Evolutionary conservation across 495 filamentous ascomycete species (phyloP), one percentile per base, ranked within the genome.

Genomic region (Wilcoxina mikolae): DNA sequence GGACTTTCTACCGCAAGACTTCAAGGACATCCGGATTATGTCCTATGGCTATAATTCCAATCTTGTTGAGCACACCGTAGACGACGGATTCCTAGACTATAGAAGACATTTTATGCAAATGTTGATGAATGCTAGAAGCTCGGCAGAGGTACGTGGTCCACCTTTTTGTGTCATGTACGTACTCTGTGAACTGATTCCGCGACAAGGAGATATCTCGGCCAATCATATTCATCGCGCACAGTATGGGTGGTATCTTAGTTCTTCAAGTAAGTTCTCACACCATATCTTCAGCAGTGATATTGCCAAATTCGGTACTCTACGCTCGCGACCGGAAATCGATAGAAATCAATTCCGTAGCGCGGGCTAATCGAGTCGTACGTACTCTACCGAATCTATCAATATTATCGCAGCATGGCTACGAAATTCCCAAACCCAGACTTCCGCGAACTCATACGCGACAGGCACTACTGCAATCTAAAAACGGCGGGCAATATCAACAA

Each of bases 41-140:
- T 65, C 64, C 26, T 69, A 68, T 33, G 68, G 68, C 3, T 70
- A 70, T 44, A 56, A 64, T 35, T 64, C 62, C 3, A 56, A 58
- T 17, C 49, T 70, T 18, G 42, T 58, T n/a, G n/a, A n/a, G n/a
- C 35, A 50, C 41, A 27, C 53, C 44, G 24, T 29, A 49, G 22
- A 44, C 31, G 55, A 51, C 31, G 60, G 42, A 26, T 56, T 65
- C 3, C 41, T 54, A 1, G 65, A 69, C 27, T 67, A 68, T 35
- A 60, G 48, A 28, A 54, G 53, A 7, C 50, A 57, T 27, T 64
- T 69, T 29, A 58, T 63, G n/a, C 48, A 66, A 22, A 42, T 50
- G 26, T 51, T 68, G 12, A 53, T 60, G 27, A 52, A 55, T 51
- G 59, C 58, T 39, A 54, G 63, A 23, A 46, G 54, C 22, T 55